phyloP scores from a whole-genome alignment of 345 rosid genomes.

The Zanthoxylum bungeanum region DNA sequence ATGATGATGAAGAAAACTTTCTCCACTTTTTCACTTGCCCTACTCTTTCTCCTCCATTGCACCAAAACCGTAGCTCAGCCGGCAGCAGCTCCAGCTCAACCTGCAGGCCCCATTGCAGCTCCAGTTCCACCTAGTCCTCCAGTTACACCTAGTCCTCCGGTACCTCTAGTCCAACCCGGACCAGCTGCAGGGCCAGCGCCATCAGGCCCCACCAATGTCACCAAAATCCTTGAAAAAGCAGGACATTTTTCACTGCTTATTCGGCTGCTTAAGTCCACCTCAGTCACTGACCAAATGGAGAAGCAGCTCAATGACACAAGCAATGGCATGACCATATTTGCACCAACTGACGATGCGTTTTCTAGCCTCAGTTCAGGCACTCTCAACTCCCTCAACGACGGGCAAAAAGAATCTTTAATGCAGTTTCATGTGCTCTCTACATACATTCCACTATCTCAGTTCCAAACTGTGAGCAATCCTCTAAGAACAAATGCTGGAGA shows the following conservation, averaged over 20 bases:
- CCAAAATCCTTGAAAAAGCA: slow-evolving; percentile 30
- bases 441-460: slow-evolving; percentile 26
- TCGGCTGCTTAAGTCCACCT: slow-evolving; percentile 28
- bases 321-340: slow-evolving; percentile 33
- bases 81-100: slow-evolving; percentile 17
- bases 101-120: background rate
- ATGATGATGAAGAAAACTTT: slow-evolving; percentile 1
- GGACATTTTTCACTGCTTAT: slow-evolving; percentile 27
- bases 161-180: slow-evolving; percentile 15
- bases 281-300: slow-evolving; percentile 23
- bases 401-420: slow-evolving; percentile 27
- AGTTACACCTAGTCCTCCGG: slow-evolving; percentile 7
- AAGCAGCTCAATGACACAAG: slow-evolving; percentile 35
- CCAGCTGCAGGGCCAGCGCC: slow-evolving; percentile 15
- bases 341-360: slow-evolving; percentile 35
- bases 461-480: slow-evolving; percentile 41
- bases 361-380: slow-evolving; percentile 31
- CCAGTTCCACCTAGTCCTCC: slow-evolving; percentile 16
- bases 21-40: slow-evolving; percentile 10
- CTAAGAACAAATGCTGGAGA: slow-evolving; percentile 39
- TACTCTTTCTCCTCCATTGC: slow-evolving; percentile 21
- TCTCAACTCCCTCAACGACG: slow-evolving; percentile 29
- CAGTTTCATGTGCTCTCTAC: slow-evolving; percentile 36
- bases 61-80: slow-evolving; percentile 23
- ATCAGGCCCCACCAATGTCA: slow-evolving; percentile 17